A percentile compares a stretch with the other conserved stretches of the same genome.
phyloP scores from a whole-genome alignment of 2,329 filamentous ascomycete genomes.

The Diplodia seriata region DNA sequence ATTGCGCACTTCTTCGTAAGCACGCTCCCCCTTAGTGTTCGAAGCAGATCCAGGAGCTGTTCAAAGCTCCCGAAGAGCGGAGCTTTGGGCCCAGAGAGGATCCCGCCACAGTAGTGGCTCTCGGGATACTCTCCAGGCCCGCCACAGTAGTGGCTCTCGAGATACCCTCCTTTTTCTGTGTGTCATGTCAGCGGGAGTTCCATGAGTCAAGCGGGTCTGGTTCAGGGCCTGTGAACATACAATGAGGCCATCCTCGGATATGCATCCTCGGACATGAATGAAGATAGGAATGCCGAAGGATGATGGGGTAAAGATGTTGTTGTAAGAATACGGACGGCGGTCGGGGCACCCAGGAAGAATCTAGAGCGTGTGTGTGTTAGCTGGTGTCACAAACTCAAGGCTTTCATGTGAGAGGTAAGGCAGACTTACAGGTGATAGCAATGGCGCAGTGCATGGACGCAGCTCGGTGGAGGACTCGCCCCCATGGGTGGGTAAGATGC shows the following conservation, averaged over 20 bases:
- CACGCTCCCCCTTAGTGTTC: neutral
- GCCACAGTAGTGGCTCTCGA: neutral
- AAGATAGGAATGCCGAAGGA: no score
- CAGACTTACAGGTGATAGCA: neutral
- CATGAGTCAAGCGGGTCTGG: no score
- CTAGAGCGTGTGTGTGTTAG: neutral
- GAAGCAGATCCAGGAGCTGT: slow-evolving; percentile 10
- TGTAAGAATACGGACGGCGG: neutral
- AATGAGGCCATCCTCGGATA: no score
- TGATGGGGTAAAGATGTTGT: neutral
- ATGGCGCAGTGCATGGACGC: neutral
- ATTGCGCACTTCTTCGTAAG: no score
- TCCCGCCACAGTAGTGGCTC: neutral
- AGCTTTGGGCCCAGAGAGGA: neutral
- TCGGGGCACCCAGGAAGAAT: neutral
- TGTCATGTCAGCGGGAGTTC: neutral
- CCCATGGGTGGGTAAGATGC: no score
- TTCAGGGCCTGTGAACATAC: no score
- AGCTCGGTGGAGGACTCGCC: no score
- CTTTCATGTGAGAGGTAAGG: neutral
- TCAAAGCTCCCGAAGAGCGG: neutral
- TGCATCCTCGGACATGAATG: no score
- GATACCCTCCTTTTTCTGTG: neutral
- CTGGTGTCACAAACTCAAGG: neutral
- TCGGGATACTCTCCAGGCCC: neutral